Evolutionary conservation across 805 yeast species (phyloP), one percentile per base, ranked within the genome.

Genomic region (Saccharomycopsis sp.): DNA sequence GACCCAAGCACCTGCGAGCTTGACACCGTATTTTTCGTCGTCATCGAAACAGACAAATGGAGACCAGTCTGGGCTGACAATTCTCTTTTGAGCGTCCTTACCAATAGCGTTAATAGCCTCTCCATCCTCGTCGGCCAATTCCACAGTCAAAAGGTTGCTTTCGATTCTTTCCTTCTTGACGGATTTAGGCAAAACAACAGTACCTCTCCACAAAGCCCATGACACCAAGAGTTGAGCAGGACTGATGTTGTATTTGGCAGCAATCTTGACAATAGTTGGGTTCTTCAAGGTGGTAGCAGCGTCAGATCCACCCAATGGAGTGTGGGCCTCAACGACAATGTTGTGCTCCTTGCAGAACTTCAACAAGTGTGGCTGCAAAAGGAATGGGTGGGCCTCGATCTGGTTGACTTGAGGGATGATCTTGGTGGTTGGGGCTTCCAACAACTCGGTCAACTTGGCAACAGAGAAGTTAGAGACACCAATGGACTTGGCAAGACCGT

Each of bases 391-490:
- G 44, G 82, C 71, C 73, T 89, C 96, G 60, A 87, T 77, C 75
- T 89, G 96, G 71, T 85, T 82, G 48, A 77, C 81, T 12, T 81
- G 90, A 3, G 96, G 96, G 34, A 75, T 78, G 53, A 80, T 68
- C 44, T 72, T 79, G 56, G 78, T 79, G 50, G 75, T 75, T 53
- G 80, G 77, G 54, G 75, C 68, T 9, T 70, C 71, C 55, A 86
- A 73, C 59, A 88, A 71, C 54, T 71, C 75, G 59, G 78, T 72
- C 61, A 85, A 67, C 63, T 80, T 78, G 57, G 73, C 77, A 24
- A 79, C 71, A 18, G 87, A 78, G 68, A 84, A 82, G 73, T 89
- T 89, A 41, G 91, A 85, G 48, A 89, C 87, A 64, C 96, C 96
- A 68, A 89, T 79, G 23, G 91, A 81, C 64, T 76, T 80, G 24